Conservation (phyloP, 306 rosid species). For the Urtica urens region DNA sequence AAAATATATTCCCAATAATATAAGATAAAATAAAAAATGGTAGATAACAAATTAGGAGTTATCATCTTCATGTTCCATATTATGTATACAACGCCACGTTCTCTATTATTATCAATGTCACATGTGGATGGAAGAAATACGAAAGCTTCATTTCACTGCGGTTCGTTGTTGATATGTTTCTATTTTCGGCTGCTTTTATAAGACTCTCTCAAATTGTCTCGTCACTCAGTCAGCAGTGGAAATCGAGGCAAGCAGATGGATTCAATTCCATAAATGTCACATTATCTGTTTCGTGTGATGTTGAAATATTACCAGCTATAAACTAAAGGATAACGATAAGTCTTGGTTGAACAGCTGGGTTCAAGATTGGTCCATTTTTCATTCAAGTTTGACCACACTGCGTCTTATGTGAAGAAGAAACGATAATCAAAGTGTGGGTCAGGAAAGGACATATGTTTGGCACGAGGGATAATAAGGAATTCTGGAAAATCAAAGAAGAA, state of each 20-base stretch:
- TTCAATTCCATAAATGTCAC: neutral
- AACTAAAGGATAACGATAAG: constrained; percentile 3
- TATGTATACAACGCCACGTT: too few species aligned
- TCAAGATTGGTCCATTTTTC: neutral
- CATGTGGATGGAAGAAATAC: too few species aligned
- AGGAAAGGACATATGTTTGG: constrained; percentile 7
- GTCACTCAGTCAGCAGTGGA: neutral
- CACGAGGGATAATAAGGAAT: neutral
- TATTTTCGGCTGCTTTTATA: neutral
- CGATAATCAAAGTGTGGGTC: neutral
- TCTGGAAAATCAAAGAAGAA: neutral
- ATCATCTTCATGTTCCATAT: too few species aligned
- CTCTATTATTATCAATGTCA: neutral
- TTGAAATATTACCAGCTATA: constrained; percentile 2
- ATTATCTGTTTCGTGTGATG: neutral
- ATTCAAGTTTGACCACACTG: constrained; percentile 1
- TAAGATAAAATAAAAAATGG: too few species aligned
- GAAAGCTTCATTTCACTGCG: too few species aligned
- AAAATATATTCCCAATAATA: too few species aligned
- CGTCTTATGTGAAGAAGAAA: neutral
- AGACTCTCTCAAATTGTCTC: too few species aligned
- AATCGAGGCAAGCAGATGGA: neutral
- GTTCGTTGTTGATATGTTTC: neutral
- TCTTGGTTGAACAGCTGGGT: neutral
- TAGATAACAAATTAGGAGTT: too few species aligned